phyloP scores from a whole-genome alignment of 805 yeast genomes.

The Candida corydali region DNA sequence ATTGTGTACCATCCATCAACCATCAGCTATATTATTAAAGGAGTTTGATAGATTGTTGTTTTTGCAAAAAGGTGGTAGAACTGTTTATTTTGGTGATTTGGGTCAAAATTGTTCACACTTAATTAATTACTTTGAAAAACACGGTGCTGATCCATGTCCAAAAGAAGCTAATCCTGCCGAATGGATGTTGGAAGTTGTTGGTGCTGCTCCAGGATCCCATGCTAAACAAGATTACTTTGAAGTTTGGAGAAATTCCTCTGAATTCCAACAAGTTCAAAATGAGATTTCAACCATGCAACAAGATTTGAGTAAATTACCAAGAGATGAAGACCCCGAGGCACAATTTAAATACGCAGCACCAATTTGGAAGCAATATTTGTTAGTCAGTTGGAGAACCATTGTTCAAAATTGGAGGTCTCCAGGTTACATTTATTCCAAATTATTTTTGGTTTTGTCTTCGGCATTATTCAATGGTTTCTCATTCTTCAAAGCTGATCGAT shows the following conservation, averaged over 20 bases:
- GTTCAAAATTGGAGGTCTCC: slow-evolving; percentile 36
- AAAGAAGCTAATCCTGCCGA: slow-evolving; percentile 68
- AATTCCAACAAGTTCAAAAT: slow-evolving; percentile 51
- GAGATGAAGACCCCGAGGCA: slow-evolving; percentile 12
- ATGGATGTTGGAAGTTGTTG: slow-evolving; percentile 26
- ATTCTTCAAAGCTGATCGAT: slow-evolving; percentile 57
- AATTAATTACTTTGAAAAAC: slow-evolving; percentile 60
- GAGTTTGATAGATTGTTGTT: slow-evolving; percentile 72
- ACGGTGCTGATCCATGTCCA: slow-evolving; percentile 69
- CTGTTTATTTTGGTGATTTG: slow-evolving; percentile 72
- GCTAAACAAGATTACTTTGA: slow-evolving; percentile 21
- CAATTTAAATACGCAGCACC: slow-evolving; percentile 15
- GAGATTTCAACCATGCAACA: slow-evolving; percentile 36
- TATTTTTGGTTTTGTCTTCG: slow-evolving; percentile 33
- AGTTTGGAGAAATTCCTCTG: slow-evolving; percentile 32
- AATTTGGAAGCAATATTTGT: slow-evolving; percentile 17
- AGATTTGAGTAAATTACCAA: slow-evolving; percentile 33
- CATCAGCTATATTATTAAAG: slow-evolving; percentile 69
- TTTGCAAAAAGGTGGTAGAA: slow-evolving; percentile 65
- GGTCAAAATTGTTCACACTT: slow-evolving; percentile 55
- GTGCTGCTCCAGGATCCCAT: slow-evolving; percentile 28
- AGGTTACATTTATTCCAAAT: slow-evolving; percentile 47
- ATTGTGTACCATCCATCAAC: slow-evolving; percentile 67
- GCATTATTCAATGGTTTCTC: slow-evolving; percentile 66
- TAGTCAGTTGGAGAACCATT: slow-evolving; percentile 29